Evolutionary conservation across 495 filamentous ascomycete genomes (phyloP).

Genomic region (Amniculicola lignicola): DNA sequence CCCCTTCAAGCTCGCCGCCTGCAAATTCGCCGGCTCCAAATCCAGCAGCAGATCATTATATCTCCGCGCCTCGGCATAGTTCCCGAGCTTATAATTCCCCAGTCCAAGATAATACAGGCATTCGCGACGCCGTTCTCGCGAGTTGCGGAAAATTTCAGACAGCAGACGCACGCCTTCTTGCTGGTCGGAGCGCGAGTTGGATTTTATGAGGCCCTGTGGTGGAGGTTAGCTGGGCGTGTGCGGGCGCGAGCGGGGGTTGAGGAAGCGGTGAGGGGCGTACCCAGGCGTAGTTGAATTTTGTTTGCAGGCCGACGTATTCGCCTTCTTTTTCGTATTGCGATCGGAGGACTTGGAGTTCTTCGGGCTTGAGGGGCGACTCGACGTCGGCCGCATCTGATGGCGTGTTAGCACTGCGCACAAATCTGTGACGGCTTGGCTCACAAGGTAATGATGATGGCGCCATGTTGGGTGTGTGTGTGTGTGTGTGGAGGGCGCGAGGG

Average conservation of each 20-base stretch:
- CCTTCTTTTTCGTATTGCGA: slow-evolving; percentile 95
- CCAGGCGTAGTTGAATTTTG: slow-evolving; percentile 99
- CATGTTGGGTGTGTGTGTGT: slow-evolving; percentile 14
- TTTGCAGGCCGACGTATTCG: slow-evolving; percentile 92
- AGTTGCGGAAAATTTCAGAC: slow-evolving; percentile 92
- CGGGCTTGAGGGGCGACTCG: slow-evolving; percentile 85
- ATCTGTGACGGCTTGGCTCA: slow-evolving; percentile 21
- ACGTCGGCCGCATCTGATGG: slow-evolving; percentile 90
- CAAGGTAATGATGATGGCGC: slow-evolving; percentile 34
- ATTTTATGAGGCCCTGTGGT: slow-evolving; percentile 87
- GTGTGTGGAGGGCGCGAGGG: background rate
- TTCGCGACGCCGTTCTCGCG: slow-evolving; percentile 87
- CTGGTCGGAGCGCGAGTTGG: slow-evolving; percentile 73
- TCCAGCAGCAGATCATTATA: slow-evolving; percentile 92
- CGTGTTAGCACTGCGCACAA: slow-evolving; percentile 21
- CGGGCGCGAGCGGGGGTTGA: background rate
- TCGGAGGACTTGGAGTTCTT: slow-evolving; percentile 86
- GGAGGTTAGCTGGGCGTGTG: background rate
- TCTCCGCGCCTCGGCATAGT: slow-evolving; percentile 87
- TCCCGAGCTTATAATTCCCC: slow-evolving; percentile 96
- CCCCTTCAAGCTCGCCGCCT: slow-evolving; percentile 75
- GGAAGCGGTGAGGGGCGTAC: slow-evolving; percentile 47
- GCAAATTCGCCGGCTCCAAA: slow-evolving; percentile 83
- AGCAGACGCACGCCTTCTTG: slow-evolving; percentile 92
- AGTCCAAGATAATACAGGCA: slow-evolving; percentile 96